Base-by-base conservation (phyloP, 225 moss, liverwort and hornwort genomes). In the Marchantia polymorpha region DNA sequence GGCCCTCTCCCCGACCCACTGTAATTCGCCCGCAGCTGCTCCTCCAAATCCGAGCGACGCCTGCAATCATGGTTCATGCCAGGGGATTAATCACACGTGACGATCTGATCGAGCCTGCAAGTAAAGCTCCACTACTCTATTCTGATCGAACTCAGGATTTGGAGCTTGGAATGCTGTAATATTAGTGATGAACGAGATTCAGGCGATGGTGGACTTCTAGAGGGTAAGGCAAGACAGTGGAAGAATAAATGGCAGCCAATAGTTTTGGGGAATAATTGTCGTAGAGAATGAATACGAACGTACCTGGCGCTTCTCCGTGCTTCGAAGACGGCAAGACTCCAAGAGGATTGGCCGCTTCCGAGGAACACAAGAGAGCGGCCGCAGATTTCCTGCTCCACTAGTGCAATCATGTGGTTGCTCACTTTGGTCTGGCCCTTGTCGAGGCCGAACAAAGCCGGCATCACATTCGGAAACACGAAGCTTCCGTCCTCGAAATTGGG, bases 381-480 rank as follows among this genome's bases (percentile, higher is more conserved):
- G 72, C 91, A 94, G 9, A 96, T 48, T 65, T 96, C 96, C 64
- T 96, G 96, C 83, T 96, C 96, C 75, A 96, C 89, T 0, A 91
- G 81, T 3, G 92, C 85, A 52, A 96, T 91, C 74, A 92, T 89
- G 51, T 89, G 88, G 16, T 86, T 90, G 72, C 80, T 92, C 17
- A 93, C 81, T 60, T 85, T 71, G 17, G 0, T 14, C 16, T 77
- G 29, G 0, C 0, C 17, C 6, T 25, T 0, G 4, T 67, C 13
- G 75, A 78, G 26, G 20, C 64, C 81, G 25, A 77, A 78, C 3
- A 86, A 8, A 0, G 48, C 20, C 5, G 61, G 84, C 80, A 77
- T 84, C 19, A 58, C 20, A 0, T 83, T 12, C 0, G 87, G 66
- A 17, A 88, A 30, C 10, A 88, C 89, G 54, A 60, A 86, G 22